Evolutionary conservation across 176 grass and related monocot genomes (phyloP), one percentile per base, ranked within the genome.

Genomic region (Secale cereale): DNA sequence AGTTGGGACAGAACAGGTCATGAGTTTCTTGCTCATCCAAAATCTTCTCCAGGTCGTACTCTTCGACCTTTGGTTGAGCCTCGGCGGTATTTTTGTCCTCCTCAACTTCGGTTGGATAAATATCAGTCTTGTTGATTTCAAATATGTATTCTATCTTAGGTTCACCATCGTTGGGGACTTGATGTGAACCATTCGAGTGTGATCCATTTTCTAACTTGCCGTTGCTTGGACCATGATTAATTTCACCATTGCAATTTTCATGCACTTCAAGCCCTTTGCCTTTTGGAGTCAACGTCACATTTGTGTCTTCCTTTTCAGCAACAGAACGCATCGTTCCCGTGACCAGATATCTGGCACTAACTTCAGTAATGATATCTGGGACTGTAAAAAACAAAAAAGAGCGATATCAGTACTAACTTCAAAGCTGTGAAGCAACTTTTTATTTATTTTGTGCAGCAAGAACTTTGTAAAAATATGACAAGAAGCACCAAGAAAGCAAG

Each of bases 1-100:
- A 98, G 22, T 94, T 95, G 26, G 96, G 96, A 50, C 96, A 98
- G 50, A 67, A 91, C 28, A 98, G 70, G 59, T 98, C 93, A 87
- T 98, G 81, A 5, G 91, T 95, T 68, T 98, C 93, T 94, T 98
- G 96, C 69, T 95, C 39, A 26, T 91, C 78, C 54, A 98, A 43
- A 56, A 98, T 85, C 62, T 77, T 95, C 86, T 94, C 78, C 22
- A 98, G 86, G 54, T 98, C 91, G 10, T 88, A 87, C 72, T 57
- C 54, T 57, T 57, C 54, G 6, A 57, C 54, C 54, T 57, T 22
- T 15, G 68, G 61, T 79, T 82, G 31, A 29, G 46, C 43, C 35
- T 86, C 74, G 0, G 12, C 29, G 39, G 5, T 1, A 74, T 68
- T 4, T 69, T 67, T 70, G 43, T 70, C 84, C 65, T 84, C 65